These are phyloP conservation scores for Trichosporon sp. DNA, from an alignment of 1,284 basidiomycete genomes.

Conservation along the genomic window DNA sequence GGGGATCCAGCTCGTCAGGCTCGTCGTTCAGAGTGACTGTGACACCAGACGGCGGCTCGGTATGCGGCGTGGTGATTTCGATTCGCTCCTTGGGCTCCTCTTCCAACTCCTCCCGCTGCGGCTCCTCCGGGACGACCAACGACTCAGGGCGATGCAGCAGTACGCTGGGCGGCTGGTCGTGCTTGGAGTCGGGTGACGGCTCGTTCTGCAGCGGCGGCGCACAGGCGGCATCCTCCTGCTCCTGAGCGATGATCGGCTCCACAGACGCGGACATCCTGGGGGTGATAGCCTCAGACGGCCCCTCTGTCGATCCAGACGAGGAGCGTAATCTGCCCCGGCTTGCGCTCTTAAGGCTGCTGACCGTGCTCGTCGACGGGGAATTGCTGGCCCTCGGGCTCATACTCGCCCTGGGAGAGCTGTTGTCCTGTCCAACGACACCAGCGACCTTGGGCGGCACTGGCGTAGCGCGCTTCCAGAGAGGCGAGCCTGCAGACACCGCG, in stretches of 20 bases:
- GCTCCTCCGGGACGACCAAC: neutral
- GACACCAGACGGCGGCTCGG: slow-evolving; percentile 4
- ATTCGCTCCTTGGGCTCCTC: neutral
- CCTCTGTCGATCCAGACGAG: slow-evolving; percentile 43
- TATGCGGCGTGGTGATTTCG: neutral
- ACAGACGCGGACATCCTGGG: slow-evolving; percentile 35
- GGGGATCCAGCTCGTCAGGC: neutral
- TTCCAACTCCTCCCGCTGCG: neutral
- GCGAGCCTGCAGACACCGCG: slow-evolving; percentile 24
- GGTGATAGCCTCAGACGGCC: slow-evolving; percentile 40
- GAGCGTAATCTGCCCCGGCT: slow-evolving; percentile 34
- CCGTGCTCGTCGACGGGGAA: slow-evolving; percentile 12
- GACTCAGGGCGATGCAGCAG: neutral
- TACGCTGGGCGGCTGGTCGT: slow-evolving; percentile 2
- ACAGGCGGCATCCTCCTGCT: slow-evolving; percentile 34
- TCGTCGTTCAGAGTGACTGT: slow-evolving; percentile 6
- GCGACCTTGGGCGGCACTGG: slow-evolving; percentile 30
- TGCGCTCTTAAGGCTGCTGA: slow-evolving; percentile 3
- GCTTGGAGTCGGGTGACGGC: slow-evolving; percentile 6
- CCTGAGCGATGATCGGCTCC: slow-evolving; percentile 37
- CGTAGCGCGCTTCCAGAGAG: slow-evolving; percentile 34
- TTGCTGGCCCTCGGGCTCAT: neutral
- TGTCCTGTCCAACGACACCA: slow-evolving; percentile 22
- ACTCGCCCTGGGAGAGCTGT: neutral
- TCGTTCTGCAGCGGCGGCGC: neutral